Conservation (phyloP, 768 basidiomycete genomes). For the Lactarius vividus region DNA sequence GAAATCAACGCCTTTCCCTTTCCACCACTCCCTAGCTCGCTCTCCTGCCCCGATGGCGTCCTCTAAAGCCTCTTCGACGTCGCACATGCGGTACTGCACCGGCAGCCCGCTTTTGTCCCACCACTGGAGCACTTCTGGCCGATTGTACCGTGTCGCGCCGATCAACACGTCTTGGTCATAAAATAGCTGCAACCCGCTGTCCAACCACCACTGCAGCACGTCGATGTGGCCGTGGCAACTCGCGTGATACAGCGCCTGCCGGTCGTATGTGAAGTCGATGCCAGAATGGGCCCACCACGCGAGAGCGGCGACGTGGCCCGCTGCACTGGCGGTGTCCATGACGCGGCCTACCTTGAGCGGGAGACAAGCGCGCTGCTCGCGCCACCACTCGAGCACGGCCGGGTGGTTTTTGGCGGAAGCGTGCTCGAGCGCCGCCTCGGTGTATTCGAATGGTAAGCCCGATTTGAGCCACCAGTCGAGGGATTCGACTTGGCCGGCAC, state of each 20-base stretch:
- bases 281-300: constrained; percentile 86
- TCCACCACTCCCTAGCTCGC: constrained; percentile 78
- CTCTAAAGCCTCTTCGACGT: constrained; percentile 88
- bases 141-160: constrained; percentile 78
- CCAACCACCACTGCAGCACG: constrained; percentile 81
- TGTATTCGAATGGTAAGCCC: constrained; percentile 67
- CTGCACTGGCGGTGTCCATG: constrained; percentile 81
- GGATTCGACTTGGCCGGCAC: constrained; percentile 68
- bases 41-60: constrained; percentile 82
- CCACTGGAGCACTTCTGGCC: constrained; percentile 83
- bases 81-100: constrained; percentile 86
- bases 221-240: constrained; percentile 78
- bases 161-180: constrained; percentile 80
- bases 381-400: constrained; percentile 84
- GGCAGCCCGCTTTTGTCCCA: constrained; percentile 79
- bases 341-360: constrained; percentile 79
- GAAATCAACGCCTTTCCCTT: constrained; percentile 75
- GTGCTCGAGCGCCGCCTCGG: constrained; percentile 74
- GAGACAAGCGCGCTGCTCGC: constrained; percentile 49
- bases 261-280: constrained; percentile 76
- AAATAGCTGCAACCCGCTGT: constrained; percentile 69
- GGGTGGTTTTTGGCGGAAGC: constrained; percentile 77
- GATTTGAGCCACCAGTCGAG: constrained; percentile 80
- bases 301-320: constrained; percentile 70
- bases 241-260: constrained; percentile 71